Evolutionary conservation across 2,329 filamentous ascomycete species (phyloP).

Genomic region (Fusarium lyarnte): DNA sequence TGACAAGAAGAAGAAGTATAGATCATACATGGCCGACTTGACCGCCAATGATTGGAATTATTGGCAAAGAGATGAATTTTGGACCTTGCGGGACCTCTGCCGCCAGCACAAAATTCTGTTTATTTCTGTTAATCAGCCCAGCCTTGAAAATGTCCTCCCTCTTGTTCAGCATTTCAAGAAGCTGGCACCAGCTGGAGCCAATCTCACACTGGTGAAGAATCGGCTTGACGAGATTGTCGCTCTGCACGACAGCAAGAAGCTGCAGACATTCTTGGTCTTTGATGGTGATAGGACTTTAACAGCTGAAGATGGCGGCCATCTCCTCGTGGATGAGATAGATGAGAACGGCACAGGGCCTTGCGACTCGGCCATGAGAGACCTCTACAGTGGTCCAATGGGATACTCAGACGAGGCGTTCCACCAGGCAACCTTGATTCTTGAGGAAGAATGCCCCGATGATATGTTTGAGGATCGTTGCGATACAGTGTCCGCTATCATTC

Average conservation of each 20-base stretch:
- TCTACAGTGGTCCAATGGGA: constrained; percentile 58
- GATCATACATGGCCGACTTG: not conserved
- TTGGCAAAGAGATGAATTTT: not conserved
- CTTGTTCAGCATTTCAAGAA: not conserved
- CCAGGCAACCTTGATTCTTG: constrained; percentile 63
- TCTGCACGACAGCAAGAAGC: constrained; percentile 30
- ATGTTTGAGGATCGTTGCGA: constrained; percentile 58
- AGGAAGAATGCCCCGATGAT: constrained; percentile 51
- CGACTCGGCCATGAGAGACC: constrained; percentile 45
- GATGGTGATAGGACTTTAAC: constrained; percentile 68
- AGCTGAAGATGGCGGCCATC: constrained; percentile 56
- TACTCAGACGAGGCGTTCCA: constrained; percentile 66
- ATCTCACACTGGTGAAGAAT: constrained; percentile 45
- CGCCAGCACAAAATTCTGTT: not conserved
- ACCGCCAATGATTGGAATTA: fast-evolving
- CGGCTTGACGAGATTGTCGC: constrained; percentile 49
- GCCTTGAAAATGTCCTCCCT: too few species aligned
- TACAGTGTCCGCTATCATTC: constrained; percentile 52
- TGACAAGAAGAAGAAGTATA: constrained; percentile 50
- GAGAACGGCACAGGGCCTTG: not conserved
- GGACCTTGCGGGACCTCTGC: fast-evolving
- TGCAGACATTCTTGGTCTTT: constrained; percentile 62
- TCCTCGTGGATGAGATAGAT: constrained; percentile 57
- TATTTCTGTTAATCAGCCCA: not conserved
- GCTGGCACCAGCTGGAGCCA: constrained; percentile 45